Evolutionary conservation across 2,329 filamentous ascomycete genomes (phyloP), one percentile per base, ranked within the genome.

Genomic region (Orbilia blumenaviensis): DNA sequence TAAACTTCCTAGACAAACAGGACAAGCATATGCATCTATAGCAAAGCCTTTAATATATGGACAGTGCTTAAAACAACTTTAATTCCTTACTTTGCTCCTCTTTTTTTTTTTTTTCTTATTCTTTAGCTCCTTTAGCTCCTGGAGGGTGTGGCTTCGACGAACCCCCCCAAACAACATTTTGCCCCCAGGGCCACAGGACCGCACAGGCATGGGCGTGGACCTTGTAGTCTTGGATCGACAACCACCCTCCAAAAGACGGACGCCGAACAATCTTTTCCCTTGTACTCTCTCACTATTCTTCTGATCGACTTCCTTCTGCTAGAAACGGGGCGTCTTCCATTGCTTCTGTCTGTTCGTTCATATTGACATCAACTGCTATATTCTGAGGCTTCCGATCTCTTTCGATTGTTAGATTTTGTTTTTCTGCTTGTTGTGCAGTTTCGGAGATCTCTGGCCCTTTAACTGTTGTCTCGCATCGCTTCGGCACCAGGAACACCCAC

Each of bases 11-110:
- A 60, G 48, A 48, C 48, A 32, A 64, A 41, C 23, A 58, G 56
- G 36, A 50, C 8, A 63, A 64, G 32, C 44, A 18, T n/a, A n/a
- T 41, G 50, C 48, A 62, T 61, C 62, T 74, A 71, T 71, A 71
- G 27, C 56, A 56, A 18, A 63, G n/a, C 32, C n/a, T 61, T n/a
- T 56, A 46, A 54, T 62, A 42, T 42, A 61, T 41, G 50, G 36
- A 50, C 52, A 7, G 68, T 74, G 69, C 52, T 52, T 73, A 66
- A 66, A 63, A 66, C 62, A 74, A 74, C 69, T 67, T 75, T 75
- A 68, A 75, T 75, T 68, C 71, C 46, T 63, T 58, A 48, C 46
- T 60, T 38, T 14, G 12, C 61, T 41, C 34, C 18, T 52, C 44
- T 5, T 2, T 52, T 54, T 50, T 42, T 66, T 66, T 41, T 25